Base-by-base conservation (phyloP, 345 rosid genomes). In the Mangifera indica region DNA sequence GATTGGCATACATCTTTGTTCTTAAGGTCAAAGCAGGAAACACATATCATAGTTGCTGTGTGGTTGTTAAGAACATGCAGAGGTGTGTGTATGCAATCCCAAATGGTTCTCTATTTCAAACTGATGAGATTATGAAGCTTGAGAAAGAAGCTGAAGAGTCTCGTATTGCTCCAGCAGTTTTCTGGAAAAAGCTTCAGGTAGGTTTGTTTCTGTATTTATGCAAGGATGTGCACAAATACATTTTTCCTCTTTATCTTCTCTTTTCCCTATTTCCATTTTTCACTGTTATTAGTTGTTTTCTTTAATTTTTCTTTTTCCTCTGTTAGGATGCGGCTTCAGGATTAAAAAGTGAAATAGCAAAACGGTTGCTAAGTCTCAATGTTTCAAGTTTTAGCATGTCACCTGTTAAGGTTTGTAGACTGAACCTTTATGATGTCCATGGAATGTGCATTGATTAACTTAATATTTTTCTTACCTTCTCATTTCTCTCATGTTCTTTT, bases 61-160 rank as follows among this genome's bases (percentile, higher is more conserved):
- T 82, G 71, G 87, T 90, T 72, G 88, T 94, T 48, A 92, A 89
- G 87, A 89, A 90, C 79, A 89, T 85, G 80, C 87, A 84, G 77
- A 89, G 97, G 81, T 88, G 98, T 76, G 89, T 92, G 63, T 94
- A 87, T 83, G 98, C 98, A 70, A 81, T 94, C 73, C 98, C 99
- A 75, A 74, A 66, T 69, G 81, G 79, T 79, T 82, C 90, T 54
- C 51, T 88, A 61, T 85, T 92, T 82, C 84, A 79, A 71, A 78
- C 82, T 46, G 85, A 85, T 58, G 93, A 91, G 83, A 72, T 90
- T 63, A 69, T 82, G 56, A 83, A 74, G 79, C 87, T 91, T 37
- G 94, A 92, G 84, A 89, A 91, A 78, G 96, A 86, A 71, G 84
- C 68, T 69, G 84, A 85, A 78, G 91, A 89, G 57, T 91, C 96